These are phyloP conservation scores for Nakazawaea ernobii DNA, from an alignment of 805 yeast species.

Conservation along the genomic window DNA sequence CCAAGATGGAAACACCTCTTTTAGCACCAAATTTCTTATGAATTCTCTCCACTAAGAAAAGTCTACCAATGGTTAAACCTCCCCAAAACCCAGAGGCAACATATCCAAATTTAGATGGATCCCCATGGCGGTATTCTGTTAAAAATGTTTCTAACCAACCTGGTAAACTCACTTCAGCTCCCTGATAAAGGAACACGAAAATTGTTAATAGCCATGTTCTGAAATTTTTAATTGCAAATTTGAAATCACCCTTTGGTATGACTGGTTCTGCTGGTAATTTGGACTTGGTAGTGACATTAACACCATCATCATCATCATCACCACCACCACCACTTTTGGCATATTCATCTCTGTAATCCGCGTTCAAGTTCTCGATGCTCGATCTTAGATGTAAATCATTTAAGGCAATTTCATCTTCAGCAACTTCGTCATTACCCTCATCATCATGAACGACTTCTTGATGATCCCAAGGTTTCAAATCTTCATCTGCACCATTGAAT, in stretches of 20 bases:
- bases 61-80: slow-evolving; percentile 62
- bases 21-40: slow-evolving; percentile 38
- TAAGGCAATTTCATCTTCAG: slow-evolving; percentile 15
- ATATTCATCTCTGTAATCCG: background rate
- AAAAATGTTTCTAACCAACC: slow-evolving; percentile 69
- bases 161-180: slow-evolving; percentile 63
- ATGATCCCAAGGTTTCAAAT: slow-evolving; percentile 31
- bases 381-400: slow-evolving; percentile 11
- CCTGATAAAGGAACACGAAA: slow-evolving; percentile 58
- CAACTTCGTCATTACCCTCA: background rate
- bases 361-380: slow-evolving; percentile 3
- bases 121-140: slow-evolving; percentile 46
- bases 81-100: slow-evolving; percentile 69
- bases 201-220: slow-evolving; percentile 44
- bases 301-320: background rate
- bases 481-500: slow-evolving; percentile 44
- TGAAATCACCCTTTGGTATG: slow-evolving; percentile 24
- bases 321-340: background rate
- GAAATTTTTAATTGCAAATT: slow-evolving; percentile 32
- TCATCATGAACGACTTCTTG: slow-evolving; percentile 18
- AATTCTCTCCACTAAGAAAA: slow-evolving; percentile 37
- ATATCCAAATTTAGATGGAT: slow-evolving; percentile 45
- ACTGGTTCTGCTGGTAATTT: slow-evolving; percentile 14
- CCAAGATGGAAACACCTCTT: slow-evolving; percentile 33
- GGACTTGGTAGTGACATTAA: background rate